These are phyloP conservation scores for Metarhizium brunneum DNA, from an alignment of 2,329 filamentous ascomycete species.

Conservation along the genomic window DNA sequence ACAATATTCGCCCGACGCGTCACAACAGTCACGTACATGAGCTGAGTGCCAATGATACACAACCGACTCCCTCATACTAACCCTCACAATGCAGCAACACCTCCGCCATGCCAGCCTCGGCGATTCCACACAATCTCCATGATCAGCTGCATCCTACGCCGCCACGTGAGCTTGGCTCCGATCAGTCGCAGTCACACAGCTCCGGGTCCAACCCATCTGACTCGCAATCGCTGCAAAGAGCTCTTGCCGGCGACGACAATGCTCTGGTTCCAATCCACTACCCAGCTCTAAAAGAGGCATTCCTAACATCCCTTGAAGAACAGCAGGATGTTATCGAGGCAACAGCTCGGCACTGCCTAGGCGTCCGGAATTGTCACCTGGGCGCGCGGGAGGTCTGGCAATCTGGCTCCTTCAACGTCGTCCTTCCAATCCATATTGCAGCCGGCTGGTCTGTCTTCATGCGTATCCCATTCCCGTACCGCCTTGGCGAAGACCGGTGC, in stretches of 20 bases:
- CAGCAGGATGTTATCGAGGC: background rate
- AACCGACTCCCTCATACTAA: no score
- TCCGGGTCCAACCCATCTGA: background rate
- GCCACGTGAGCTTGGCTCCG: no score
- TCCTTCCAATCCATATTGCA: background rate
- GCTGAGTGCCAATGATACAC: no score
- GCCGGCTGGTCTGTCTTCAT: background rate
- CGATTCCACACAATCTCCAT: background rate
- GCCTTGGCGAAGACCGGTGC: background rate
- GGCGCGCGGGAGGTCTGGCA: background rate
- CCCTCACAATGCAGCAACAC: no score
- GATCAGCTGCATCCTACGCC: background rate
- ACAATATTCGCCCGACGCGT: no score
- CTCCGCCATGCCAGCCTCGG: background rate
- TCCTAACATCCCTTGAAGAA: background rate
- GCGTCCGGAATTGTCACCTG: background rate
- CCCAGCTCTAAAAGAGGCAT: background rate
- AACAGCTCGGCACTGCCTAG: background rate
- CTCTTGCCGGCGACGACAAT: background rate
- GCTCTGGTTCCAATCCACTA: background rate
- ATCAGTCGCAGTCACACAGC: background rate
- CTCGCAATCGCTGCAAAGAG: background rate
- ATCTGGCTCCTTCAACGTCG: background rate
- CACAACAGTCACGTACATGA: no score
- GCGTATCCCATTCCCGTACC: background rate